These are phyloP conservation scores for Trichosporon asahii DNA, from an alignment of 1,284 basidiomycete species.

Conservation along the genomic window DNA sequence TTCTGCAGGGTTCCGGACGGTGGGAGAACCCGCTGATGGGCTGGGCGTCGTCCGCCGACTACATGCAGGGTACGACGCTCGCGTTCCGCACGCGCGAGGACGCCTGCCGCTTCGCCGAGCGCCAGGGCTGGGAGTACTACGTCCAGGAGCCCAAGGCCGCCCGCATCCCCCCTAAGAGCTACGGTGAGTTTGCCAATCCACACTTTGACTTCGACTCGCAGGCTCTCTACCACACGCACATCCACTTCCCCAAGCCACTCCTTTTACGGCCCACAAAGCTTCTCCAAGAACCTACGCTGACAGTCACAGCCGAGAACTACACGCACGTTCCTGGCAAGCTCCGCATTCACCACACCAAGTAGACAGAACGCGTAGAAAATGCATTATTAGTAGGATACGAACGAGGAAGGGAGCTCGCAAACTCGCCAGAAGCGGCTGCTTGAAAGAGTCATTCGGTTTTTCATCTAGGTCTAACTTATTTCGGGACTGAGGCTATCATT, in stretches of 20 bases:
- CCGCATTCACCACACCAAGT: conserved; percentile 89
- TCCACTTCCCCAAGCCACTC: no score
- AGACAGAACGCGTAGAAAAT: conserved; percentile 49
- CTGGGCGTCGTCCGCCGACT: conserved; percentile 91
- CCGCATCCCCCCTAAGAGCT: conserved; percentile 72
- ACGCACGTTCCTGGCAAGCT: conserved; percentile 76
- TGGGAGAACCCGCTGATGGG: conserved; percentile 99
- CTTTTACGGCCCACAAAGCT: no score
- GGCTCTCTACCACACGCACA: no score
- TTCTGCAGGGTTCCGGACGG: conserved; percentile 77
- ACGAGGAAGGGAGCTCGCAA: no score
- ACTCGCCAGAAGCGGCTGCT: no score
- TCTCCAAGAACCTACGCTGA: no score
- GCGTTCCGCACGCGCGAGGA: conserved; percentile 87
- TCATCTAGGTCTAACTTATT: background rate
- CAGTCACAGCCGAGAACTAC: conserved; percentile 67
- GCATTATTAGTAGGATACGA: conserved; percentile 6
- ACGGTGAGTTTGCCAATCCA: conserved; percentile 55
- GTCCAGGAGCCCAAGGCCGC: conserved; percentile 68
- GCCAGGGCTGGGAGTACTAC: conserved; percentile 54
- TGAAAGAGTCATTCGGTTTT: background rate
- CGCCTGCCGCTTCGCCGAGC: conserved; percentile 74
- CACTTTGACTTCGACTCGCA: no score
- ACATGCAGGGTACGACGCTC: conserved; percentile 89
- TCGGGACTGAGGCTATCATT: no score